These are phyloP conservation scores for Penicillium freii DNA, from an alignment of 2,329 filamentous ascomycete genomes.

Conservation along the genomic window DNA sequence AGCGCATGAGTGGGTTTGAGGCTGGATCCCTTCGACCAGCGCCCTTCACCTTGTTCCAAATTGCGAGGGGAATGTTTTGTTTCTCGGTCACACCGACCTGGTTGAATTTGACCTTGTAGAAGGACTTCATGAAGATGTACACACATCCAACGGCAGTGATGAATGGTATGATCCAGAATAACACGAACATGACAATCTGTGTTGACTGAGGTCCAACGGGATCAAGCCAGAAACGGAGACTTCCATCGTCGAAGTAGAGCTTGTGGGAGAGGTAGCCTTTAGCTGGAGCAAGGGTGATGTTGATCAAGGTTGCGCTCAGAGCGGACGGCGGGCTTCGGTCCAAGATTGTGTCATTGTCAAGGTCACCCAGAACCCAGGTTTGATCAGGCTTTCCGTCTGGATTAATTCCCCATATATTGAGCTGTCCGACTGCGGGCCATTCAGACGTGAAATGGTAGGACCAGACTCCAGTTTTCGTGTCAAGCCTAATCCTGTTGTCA, in stretches of 20 bases:
- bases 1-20: constrained; percentile 35
- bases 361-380: constrained; percentile 58
- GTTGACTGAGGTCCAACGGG: constrained; percentile 53
- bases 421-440: constrained; percentile 60
- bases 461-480: constrained; percentile 52
- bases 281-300: constrained; percentile 56
- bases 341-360: constrained; percentile 58
- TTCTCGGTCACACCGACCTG: constrained; percentile 55
- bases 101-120: constrained; percentile 65
- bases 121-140: constrained; percentile 59
- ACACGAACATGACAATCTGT: constrained; percentile 55
- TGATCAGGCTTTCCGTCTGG: constrained; percentile 61
- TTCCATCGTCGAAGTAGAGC: constrained; percentile 57
- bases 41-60: constrained; percentile 39
- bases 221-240: constrained; percentile 50
- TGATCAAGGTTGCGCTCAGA: constrained; percentile 55
- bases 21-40: constrained; percentile 25
- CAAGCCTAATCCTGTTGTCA: constrained; percentile 51
- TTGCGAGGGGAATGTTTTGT: constrained; percentile 37
- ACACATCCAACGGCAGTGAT: constrained; percentile 51
- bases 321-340: constrained; percentile 62
- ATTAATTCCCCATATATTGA: constrained; percentile 67
- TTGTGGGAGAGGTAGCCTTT: constrained; percentile 56
- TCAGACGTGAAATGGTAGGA: constrained; percentile 60
- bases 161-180: constrained; percentile 57